Percentiles rank a stretch among this genome's conserved stretches.
Conservation (phyloP, 1,284 basidiomycete genomes). For the Ustilago loliicola region DNA sequence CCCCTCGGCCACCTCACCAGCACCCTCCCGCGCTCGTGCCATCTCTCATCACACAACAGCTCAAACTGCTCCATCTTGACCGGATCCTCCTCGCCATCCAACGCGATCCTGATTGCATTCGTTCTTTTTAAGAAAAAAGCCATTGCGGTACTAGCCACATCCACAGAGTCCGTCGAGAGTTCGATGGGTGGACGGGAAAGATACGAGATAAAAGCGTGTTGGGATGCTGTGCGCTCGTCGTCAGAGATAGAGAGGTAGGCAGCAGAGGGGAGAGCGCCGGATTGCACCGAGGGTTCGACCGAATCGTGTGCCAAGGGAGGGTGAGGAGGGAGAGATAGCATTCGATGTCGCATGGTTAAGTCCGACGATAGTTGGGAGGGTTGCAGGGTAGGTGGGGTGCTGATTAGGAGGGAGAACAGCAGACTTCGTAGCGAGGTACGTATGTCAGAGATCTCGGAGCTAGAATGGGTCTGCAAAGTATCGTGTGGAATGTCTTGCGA, state of each 20-base stretch:
- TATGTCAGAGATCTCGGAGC: no score
- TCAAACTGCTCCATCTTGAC: constrained; percentile 7
- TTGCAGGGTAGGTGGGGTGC: constrained; percentile 15
- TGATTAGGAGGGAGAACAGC: constrained; percentile 19
- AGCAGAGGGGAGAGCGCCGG: not conserved
- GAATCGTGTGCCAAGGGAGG: constrained; percentile 21
- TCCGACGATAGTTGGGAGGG: constrained; percentile 29
- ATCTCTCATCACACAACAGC: constrained; percentile 15
- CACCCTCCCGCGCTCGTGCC: constrained; percentile 12
- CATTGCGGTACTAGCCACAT: not conserved
- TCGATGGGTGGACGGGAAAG: constrained; percentile 37
- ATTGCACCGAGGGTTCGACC: constrained; percentile 5
- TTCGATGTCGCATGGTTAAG: constrained; percentile 37
- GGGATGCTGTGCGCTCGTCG: not conserved
- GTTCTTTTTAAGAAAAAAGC: constrained; percentile 7
- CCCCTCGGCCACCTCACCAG: constrained; percentile 8
- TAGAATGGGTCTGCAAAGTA: not conserved
- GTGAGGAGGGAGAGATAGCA: constrained; percentile 24
- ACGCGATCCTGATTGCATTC: not conserved
- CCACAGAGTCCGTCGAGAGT: not conserved
- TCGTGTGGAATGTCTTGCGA: no score
- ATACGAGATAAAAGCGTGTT: constrained; percentile 13
- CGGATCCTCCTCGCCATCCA: constrained; percentile 13
- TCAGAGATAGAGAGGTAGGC: constrained; percentile 1
- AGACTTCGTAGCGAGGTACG: not conserved